These are phyloP conservation scores for Drechslerella stenobrocha DNA, from an alignment of 2,329 filamentous ascomycete species.

Conservation along the genomic window DNA sequence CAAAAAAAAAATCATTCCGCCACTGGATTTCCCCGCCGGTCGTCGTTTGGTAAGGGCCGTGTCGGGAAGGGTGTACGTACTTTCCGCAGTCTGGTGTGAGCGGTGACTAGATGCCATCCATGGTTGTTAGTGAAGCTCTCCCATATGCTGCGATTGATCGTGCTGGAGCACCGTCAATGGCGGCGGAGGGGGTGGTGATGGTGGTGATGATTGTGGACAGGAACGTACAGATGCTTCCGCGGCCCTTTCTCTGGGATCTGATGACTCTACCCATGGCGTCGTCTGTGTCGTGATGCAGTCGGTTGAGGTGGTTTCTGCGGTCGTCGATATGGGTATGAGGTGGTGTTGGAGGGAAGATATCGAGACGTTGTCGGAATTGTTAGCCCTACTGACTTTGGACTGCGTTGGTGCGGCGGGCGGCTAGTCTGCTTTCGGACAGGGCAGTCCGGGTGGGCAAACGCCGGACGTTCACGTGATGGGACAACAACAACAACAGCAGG, in stretches of 20 bases:
- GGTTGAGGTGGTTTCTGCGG: slow-evolving; percentile 11
- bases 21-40: background rate
- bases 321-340: slow-evolving; percentile 12
- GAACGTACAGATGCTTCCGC: slow-evolving; percentile 48
- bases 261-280: slow-evolving; percentile 49
- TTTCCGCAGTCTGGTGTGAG: slow-evolving; percentile 91
- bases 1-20: no score
- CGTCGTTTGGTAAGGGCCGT: background rate
- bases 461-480: no score
- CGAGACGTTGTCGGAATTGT: slow-evolving; percentile 31
- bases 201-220: background rate
- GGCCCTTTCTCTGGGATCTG: slow-evolving; percentile 47
- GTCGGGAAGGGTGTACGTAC: slow-evolving; percentile 55
- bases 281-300: slow-evolving; percentile 28
- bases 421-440: slow-evolving; percentile 24
- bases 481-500: no score
- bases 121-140: slow-evolving; percentile 20
- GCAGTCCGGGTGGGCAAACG: slow-evolving; percentile 27
- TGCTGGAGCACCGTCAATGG: no score
- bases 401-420: slow-evolving; percentile 15
- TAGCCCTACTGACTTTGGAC: slow-evolving; percentile 24
- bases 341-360: slow-evolving; percentile 8
- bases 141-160: no score
- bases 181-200: no score
- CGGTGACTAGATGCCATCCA: slow-evolving; percentile 60